Evolutionary conservation across 225 moss, liverwort and hornwort species (phyloP), one percentile per base, ranked within the genome.

Genomic region (Polytrichum commune): DNA sequence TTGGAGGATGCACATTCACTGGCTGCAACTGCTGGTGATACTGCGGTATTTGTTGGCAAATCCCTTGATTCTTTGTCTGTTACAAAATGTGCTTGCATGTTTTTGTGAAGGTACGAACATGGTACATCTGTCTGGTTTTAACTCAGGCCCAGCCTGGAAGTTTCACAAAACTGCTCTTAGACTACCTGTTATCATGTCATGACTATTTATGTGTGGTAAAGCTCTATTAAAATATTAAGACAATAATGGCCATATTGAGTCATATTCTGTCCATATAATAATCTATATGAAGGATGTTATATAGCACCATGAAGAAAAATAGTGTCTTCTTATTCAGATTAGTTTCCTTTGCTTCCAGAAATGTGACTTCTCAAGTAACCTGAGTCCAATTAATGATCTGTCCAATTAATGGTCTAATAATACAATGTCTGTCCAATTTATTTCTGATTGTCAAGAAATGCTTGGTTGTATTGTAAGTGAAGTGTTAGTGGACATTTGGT

Each of bases 21-120:
- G 75, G 93, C 95, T 81, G 95, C 91, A 22, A 79, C 80, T 65
- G 83, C 83, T 73, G 93, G 95, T 32, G 93, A 95, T 73, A 91
- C 93, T 56, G 54, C 85, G 74, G 93, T 93, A 91, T 80, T 77
- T 24, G 4, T 33, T 38, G 19, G 56, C 32, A 20, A 5, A 33
- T 4, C 16, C 22, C 10, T 46, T 46, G 66, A 32, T 66, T 7
- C 46, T 66, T n/a, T 19, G 0, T 10, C 23, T 46, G n/a, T 53
- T 4, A 18, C 26, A 54, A 32, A 33, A 8, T 27, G 3, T 56
- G 1, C 55, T 27, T 28, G 6, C 5, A 16, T 53, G 1, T 56
- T 7, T 29, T 57, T 54, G 16, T 27, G 20, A 62, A 57, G 27
- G 24, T 55, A 38, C 1, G 54, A n/a, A 55, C 18, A 13, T 27